Conservation (phyloP, 176 grass and related monocot species). For the Triticum urartu region DNA sequence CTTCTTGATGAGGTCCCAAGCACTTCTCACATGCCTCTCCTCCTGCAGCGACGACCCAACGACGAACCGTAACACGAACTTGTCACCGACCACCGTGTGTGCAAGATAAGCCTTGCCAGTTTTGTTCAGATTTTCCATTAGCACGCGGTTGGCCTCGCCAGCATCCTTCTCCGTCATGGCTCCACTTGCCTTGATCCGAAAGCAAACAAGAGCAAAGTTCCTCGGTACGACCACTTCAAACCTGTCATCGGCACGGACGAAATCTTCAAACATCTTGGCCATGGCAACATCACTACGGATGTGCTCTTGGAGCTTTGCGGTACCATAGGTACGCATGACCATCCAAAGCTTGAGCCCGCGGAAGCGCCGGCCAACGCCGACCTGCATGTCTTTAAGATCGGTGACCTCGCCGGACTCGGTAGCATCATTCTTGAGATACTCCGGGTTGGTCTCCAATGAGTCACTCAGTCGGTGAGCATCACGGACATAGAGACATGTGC, state of each 20-base stretch:
- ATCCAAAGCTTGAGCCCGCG: conserved; percentile 1
- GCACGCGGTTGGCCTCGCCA: background rate
- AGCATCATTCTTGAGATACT: background rate
- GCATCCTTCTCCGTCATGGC: background rate
- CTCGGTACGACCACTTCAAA: background rate
- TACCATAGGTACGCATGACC: conserved; percentile 9
- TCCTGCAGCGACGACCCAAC: background rate
- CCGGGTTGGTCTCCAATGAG: background rate
- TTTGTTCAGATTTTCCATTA: background rate
- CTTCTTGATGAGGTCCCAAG: background rate
- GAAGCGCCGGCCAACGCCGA: background rate
- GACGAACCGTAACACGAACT: background rate
- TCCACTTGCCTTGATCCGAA: background rate
- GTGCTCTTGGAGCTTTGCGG: background rate
- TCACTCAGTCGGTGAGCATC: background rate
- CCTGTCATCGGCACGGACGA: background rate
- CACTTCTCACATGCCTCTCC: background rate
- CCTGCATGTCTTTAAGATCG: conserved; percentile 11
- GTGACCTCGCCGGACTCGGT: background rate
- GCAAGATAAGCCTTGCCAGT: background rate
- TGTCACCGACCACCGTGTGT: background rate
- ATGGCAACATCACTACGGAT: background rate
- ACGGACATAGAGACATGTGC: background rate
- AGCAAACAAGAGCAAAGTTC: background rate
- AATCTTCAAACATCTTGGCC: background rate